Conservation (phyloP, 1,139 yeast species). For the Saccharomyces hybrid region DNA sequence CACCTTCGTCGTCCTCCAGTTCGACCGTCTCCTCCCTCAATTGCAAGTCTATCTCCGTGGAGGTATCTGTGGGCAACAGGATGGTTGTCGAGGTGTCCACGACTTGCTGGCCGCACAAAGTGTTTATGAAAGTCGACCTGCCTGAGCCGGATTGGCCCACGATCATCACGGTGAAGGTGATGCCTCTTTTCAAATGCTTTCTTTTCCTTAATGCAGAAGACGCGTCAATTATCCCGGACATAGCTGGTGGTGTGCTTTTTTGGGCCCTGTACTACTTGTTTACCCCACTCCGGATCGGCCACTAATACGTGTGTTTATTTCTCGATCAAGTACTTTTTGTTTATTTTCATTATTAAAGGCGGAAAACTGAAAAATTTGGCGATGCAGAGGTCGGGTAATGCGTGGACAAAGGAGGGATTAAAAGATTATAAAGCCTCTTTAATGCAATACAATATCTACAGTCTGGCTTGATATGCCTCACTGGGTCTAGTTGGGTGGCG, state of each 20-base stretch:
- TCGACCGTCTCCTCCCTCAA: slow-evolving; percentile 50
- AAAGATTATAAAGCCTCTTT: no score
- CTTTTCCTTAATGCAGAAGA: slow-evolving; percentile 48
- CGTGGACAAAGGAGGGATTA: background rate
- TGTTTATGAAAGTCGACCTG: slow-evolving; percentile 75
- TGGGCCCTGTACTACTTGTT: background rate
- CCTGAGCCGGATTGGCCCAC: slow-evolving; percentile 79
- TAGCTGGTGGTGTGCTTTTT: slow-evolving; percentile 4
- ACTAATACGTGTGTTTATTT: background rate
- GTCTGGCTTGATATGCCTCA: no score
- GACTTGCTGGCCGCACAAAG: slow-evolving; percentile 81
- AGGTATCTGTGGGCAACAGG: slow-evolving; percentile 39
- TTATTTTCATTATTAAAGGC: background rate
- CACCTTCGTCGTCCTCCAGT: slow-evolving; percentile 70
- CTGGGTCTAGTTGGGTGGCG: no score
- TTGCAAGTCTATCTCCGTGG: slow-evolving; percentile 39
- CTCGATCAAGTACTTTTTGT: background rate
- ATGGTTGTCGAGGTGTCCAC: slow-evolving; percentile 45
- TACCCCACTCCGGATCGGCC: background rate
- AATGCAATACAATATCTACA: no score
- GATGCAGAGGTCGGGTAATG: background rate
- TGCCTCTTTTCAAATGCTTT: slow-evolving; percentile 79
- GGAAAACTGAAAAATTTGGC: background rate
- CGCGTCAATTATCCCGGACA: slow-evolving; percentile 36
- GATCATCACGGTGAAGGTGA: slow-evolving; percentile 76